Conservation (phyloP, 371 early-diverging fungal genomes). For the Dichotomocladium elegans region DNA sequence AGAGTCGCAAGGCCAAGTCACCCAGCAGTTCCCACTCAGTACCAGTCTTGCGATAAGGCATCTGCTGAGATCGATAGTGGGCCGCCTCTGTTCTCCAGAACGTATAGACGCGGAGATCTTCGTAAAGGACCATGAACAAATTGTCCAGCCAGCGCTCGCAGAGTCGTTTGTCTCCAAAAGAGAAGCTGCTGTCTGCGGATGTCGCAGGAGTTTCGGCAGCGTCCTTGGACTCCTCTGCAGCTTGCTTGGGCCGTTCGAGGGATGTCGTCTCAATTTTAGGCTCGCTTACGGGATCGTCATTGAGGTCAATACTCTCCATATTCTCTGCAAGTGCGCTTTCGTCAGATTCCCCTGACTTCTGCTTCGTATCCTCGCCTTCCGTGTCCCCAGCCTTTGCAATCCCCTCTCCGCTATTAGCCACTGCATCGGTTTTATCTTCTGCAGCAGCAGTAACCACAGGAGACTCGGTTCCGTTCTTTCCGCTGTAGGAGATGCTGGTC, state of each 20-base stretch:
- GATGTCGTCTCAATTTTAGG: constrained; percentile 24
- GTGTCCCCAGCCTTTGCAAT: constrained; percentile 16
- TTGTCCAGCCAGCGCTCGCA: constrained; percentile 99
- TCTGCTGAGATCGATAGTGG: constrained; percentile 64
- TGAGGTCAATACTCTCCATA: constrained; percentile 29
- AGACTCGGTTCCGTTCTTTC: constrained; percentile 8
- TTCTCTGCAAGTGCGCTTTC: constrained; percentile 19
- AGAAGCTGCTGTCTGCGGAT: constrained; percentile 39
- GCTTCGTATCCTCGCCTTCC: constrained; percentile 11
- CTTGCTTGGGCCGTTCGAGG: constrained; percentile 35
- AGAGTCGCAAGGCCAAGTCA: constrained; percentile 82
- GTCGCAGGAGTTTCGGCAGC: constrained; percentile 5
- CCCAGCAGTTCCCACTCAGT: constrained; percentile 97
- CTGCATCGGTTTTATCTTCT: constrained; percentile 10
- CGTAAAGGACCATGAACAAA: constrained; percentile 95
- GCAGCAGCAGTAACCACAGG: not conserved
- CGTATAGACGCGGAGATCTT: constrained; percentile 92
- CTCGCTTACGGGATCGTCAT: constrained; percentile 14
- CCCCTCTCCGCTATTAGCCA: constrained; percentile 19
- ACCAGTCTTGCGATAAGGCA: constrained; percentile 85
- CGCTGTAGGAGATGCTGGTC: constrained; percentile 19
- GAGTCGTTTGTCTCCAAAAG: constrained; percentile 88
- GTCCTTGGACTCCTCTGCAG: constrained; percentile 16
- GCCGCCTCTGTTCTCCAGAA: constrained; percentile 75
- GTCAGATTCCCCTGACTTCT: constrained; percentile 6